phyloP scores from a whole-genome alignment of 257 asterid species.

The Salvia splendens region DNA sequence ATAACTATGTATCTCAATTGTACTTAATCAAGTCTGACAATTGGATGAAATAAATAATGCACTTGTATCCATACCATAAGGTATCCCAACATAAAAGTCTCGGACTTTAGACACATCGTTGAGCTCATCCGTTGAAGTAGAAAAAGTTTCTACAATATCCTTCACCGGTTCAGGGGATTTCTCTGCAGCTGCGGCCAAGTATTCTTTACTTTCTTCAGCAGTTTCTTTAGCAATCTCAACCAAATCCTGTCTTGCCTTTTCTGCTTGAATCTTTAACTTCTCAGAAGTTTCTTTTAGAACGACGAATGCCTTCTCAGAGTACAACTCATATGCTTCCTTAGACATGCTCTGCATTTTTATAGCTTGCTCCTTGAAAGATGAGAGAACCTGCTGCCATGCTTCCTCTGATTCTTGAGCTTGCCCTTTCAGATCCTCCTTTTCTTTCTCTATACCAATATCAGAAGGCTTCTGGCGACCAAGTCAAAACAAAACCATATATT shows the following conservation, averaged over 20 bases:
- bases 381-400: constrained; percentile 78
- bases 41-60: constrained; percentile 4
- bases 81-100: constrained; percentile 85
- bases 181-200: constrained; percentile 64
- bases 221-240: constrained; percentile 64
- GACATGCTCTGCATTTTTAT: constrained; percentile 68
- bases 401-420: constrained; percentile 58
- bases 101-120: constrained; percentile 66
- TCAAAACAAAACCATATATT: constrained; percentile 5
- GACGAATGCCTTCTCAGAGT: constrained; percentile 67
- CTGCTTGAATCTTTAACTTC: constrained; percentile 74
- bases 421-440: constrained; percentile 45
- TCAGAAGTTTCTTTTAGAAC: constrained; percentile 72
- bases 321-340: constrained; percentile 71
- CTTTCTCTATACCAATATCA: constrained; percentile 59
- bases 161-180: constrained; percentile 76
- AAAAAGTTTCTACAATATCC: constrained; percentile 79
- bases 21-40: constrained; percentile 17
- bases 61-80: constrained; percentile 62
- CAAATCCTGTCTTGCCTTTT: constrained; percentile 74
- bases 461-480: constrained; percentile 54
- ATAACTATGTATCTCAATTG: background rate
- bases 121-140: constrained; percentile 61
- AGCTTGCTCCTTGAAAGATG: constrained; percentile 75
- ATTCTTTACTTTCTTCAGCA: constrained; percentile 70